Evolutionary conservation across 108 stramenopile genomes (phyloP).

Genomic region (Nitzschia palea): DNA sequence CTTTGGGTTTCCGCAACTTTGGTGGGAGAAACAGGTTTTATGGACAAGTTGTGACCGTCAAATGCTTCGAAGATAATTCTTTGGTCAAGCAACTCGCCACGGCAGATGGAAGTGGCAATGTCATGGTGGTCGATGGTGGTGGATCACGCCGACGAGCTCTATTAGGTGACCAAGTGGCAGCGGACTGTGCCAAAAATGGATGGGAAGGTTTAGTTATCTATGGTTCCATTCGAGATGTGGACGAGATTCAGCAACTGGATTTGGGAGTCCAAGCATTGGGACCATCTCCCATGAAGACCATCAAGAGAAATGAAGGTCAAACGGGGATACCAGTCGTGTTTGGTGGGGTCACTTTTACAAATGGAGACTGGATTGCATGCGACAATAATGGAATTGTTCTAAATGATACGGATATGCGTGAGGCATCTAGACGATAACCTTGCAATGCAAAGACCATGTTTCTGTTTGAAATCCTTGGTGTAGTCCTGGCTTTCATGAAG

Average conservation of each 20-base stretch:
- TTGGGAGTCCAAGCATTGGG: constrained; percentile 73
- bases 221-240: constrained; percentile 78
- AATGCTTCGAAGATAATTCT: constrained; percentile 75
- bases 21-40: constrained; percentile 50
- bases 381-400: constrained; percentile 41
- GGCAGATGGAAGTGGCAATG: constrained; percentile 46
- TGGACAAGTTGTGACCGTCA: constrained; percentile 63
- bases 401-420: constrained; percentile 19
- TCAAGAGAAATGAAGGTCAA: constrained; percentile 46
- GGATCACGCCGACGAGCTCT: constrained; percentile 59
- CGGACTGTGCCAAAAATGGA: constrained; percentile 43
- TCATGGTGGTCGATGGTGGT: constrained; percentile 74
- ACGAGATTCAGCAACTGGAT: constrained; percentile 45
- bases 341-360: constrained; percentile 25
- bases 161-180: constrained; percentile 66
- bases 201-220: constrained; percentile 72
- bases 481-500: too few species aligned
- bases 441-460: too few species aligned
- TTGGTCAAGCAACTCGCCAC: constrained; percentile 50
- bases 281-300: constrained; percentile 61
- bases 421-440: too few species aligned
- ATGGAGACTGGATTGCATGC: constrained; percentile 30
- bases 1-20: constrained; percentile 44
- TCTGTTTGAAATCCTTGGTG: too few species aligned
- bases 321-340: constrained; percentile 18